phyloP scores from a whole-genome alignment of 805 yeast genomes.

The Candida insectorum region DNA sequence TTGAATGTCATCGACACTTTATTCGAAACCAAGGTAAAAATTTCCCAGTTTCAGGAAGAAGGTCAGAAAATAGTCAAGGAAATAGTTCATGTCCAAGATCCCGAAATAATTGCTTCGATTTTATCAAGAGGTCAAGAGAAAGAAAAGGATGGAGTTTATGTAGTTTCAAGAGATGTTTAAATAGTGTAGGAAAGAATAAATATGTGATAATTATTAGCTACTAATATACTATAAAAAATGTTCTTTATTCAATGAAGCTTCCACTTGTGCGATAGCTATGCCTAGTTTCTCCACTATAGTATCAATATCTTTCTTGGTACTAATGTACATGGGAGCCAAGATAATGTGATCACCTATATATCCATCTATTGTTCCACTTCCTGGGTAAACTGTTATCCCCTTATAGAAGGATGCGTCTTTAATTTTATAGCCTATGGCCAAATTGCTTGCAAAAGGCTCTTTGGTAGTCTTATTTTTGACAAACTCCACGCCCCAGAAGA shows the following conservation, averaged over 20 bases:
- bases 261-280: not conserved
- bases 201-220: too few species aligned
- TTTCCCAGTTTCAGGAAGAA: not conserved
- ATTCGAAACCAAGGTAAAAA: too few species aligned
- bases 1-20: slow-evolving; percentile 1
- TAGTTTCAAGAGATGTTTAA: too few species aligned
- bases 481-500: slow-evolving; percentile 54
- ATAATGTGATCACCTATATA: slow-evolving; percentile 39
- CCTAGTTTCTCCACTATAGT: slow-evolving; percentile 17
- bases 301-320: slow-evolving; percentile 31
- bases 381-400: slow-evolving; percentile 46
- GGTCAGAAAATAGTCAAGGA: too few species aligned
- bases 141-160: too few species aligned
- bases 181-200: too few species aligned
- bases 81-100: too few species aligned
- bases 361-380: slow-evolving; percentile 28
- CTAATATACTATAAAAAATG: too few species aligned
- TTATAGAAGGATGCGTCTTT: slow-evolving; percentile 29
- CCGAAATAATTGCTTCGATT: too few species aligned
- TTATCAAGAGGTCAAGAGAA: too few species aligned
- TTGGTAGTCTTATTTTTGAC: slow-evolving; percentile 50
- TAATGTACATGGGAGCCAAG: slow-evolving; percentile 40
- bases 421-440: slow-evolving; percentile 34
- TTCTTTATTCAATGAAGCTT: not conserved
- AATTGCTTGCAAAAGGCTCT: slow-evolving; percentile 40